These are phyloP conservation scores for Aspergillus clavatus DNA, from an alignment of 2,329 filamentous ascomycete species.

Conservation along the genomic window DNA sequence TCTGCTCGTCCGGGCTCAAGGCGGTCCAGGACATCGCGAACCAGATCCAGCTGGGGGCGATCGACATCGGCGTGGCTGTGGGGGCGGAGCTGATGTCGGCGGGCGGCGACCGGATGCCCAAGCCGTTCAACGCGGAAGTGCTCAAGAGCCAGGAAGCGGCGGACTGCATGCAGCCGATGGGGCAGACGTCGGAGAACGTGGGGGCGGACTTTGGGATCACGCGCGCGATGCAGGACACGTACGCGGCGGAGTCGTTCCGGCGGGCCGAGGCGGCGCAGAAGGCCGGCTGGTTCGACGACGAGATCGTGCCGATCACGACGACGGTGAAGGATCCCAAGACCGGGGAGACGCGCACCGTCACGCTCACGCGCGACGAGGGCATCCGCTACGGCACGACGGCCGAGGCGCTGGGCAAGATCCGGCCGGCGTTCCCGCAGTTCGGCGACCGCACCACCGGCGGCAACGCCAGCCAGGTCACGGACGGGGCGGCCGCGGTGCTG, in stretches of 20 bases:
- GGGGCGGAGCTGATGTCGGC: slow-evolving; percentile 85
- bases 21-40: slow-evolving; percentile 92
- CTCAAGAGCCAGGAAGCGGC: slow-evolving; percentile 68
- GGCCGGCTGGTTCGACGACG: slow-evolving; percentile 84
- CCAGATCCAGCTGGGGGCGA: slow-evolving; percentile 72
- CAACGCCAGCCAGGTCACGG: slow-evolving; percentile 91
- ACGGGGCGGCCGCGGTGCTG: slow-evolving; percentile 83
- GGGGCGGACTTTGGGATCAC: slow-evolving; percentile 82
- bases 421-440: slow-evolving; percentile 84
- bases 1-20: slow-evolving; percentile 96
- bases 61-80: slow-evolving; percentile 80
- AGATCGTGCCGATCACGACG: slow-evolving; percentile 84
- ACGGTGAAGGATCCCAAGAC: slow-evolving; percentile 78
- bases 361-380: slow-evolving; percentile 80
- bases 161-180: slow-evolving; percentile 95
- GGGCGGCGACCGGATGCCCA: slow-evolving; percentile 63
- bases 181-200: slow-evolving; percentile 96
- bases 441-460: slow-evolving; percentile 83
- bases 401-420: slow-evolving; percentile 76
- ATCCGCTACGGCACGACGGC: slow-evolving; percentile 84
- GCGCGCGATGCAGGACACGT: slow-evolving; percentile 76
- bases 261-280: slow-evolving; percentile 88
- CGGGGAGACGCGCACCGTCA: slow-evolving; percentile 71
- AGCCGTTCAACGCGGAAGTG: slow-evolving; percentile 74
- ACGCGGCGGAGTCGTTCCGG: slow-evolving; percentile 79